Conservation (phyloP, 257 asterid species). For the Mitragyna speciosa region DNA sequence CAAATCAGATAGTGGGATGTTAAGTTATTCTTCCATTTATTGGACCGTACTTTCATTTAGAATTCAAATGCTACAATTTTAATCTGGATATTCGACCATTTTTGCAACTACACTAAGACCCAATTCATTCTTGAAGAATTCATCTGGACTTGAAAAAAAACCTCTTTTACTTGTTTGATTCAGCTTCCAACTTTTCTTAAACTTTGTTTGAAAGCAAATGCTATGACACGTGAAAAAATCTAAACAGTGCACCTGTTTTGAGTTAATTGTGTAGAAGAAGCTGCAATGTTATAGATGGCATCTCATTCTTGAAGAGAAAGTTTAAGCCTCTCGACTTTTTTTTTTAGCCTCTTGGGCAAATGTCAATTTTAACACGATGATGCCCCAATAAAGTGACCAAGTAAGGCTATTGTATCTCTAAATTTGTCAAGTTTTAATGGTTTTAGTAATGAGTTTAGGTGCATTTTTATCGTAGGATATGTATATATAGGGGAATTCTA, state of each 20-base stretch:
- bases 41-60: too few species aligned
- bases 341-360: background rate
- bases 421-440: background rate
- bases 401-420: background rate
- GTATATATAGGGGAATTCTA: background rate
- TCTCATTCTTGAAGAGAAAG: too few species aligned
- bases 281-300: background rate
- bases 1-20: too few species aligned
- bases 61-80: too few species aligned
- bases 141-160: too few species aligned
- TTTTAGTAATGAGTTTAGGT: background rate
- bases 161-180: too few species aligned
- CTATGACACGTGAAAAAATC: background rate
- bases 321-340: background rate
- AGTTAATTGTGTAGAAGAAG: background rate
- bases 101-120: too few species aligned
- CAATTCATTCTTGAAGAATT: too few species aligned
- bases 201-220: background rate
- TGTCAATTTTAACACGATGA: background rate
- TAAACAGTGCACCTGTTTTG: background rate
- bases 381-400: background rate
- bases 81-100: too few species aligned
- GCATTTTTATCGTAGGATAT: background rate
- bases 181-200: too few species aligned
- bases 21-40: too few species aligned